A percentile compares a stretch with the other conserved stretches of the same genome.
These are phyloP conservation scores for Arabis hirsuta DNA, from an alignment of 345 rosid species.

Conservation along the genomic window DNA sequence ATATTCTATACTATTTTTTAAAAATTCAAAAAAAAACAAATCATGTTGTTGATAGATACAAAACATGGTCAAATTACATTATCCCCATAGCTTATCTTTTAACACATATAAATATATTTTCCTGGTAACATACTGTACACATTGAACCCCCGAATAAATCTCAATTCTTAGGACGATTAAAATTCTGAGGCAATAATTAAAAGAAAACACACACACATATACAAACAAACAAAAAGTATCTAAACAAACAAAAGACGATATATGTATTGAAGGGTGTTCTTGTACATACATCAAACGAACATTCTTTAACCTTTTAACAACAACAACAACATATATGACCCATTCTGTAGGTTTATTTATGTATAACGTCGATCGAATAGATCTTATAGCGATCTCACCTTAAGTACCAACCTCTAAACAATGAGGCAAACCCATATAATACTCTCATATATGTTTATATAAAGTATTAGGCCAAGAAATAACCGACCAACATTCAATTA, in stretches of 20 bases:
- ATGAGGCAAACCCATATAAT: slow-evolving; percentile 16
- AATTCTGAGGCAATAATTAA: no score
- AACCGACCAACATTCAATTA: not conserved
- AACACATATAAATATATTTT: no score
- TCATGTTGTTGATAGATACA: no score
- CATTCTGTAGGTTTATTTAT: not conserved
- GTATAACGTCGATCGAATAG: not conserved
- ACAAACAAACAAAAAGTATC: no score
- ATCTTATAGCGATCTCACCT: no score
- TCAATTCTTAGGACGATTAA: not conserved
- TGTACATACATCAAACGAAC: not conserved
- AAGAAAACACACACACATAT: no score
- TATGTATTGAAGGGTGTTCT: slow-evolving; percentile 2
- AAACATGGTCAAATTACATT: no score
- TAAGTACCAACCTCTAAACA: not conserved
- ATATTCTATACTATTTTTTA: no score
- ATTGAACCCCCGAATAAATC: not conserved
- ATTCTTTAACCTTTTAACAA: not conserved
- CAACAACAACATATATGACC: not conserved
- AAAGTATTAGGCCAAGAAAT: not conserved
- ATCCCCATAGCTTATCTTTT: no score
- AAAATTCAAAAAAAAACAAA: no score
- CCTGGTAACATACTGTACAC: not conserved
- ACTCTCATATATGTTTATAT: slow-evolving; percentile 5
- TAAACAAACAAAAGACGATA: not conserved